Evolutionary conservation across 768 basidiomycete species (phyloP), one percentile per base, ranked within the genome.

Genomic region (Boletus pseudopeckii): DNA sequence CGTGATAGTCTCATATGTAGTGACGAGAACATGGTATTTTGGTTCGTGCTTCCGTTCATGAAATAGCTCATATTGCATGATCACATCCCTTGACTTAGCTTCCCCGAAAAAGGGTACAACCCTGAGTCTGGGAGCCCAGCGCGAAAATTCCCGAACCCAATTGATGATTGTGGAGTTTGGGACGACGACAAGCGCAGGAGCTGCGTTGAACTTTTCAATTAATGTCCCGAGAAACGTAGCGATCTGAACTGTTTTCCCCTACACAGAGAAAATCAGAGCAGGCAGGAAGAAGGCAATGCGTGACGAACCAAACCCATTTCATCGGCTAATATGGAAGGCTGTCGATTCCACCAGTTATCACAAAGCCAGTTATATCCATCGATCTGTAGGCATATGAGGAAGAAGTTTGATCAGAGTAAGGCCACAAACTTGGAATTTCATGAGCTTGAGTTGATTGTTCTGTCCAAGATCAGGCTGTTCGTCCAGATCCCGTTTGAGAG

Each of bases 91-190:
- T 36, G 90, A 78, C 61, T 83, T 84, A 34, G 81, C 80, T 62
- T 89, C 90, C n/a, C 91, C 90, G 60, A 85, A 84, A 69, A 86
- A 96, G 0, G 92, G 90, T 22, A 94, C 91, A 41, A 90, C 92
- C 28, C 85, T 77, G 34, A 88, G 73, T 36, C 74, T 71, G 14
- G 85, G 85, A 1, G 83, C 84, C 74, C 80, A 81, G 54, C 86
- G 82, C 62, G 90, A 86, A 58, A 98, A 92, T 67, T 99, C 97
- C 33, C 97, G 80, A 14, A 96, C 82, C 96, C 95, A 97, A 61
- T 92, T 97, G 6, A 87, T 87, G 58, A 98, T 88, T 0, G 95
- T 97, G 13, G 94, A 96, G 66, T 99, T 97, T 1, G 97, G 97
- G 6, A 98, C 97, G 5, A 97, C 86, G 11, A 99, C 85, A 14